These are phyloP conservation scores for Penicillium cosmopolitanum DNA, from an alignment of 495 filamentous ascomycete genomes.

Conservation along the genomic window DNA sequence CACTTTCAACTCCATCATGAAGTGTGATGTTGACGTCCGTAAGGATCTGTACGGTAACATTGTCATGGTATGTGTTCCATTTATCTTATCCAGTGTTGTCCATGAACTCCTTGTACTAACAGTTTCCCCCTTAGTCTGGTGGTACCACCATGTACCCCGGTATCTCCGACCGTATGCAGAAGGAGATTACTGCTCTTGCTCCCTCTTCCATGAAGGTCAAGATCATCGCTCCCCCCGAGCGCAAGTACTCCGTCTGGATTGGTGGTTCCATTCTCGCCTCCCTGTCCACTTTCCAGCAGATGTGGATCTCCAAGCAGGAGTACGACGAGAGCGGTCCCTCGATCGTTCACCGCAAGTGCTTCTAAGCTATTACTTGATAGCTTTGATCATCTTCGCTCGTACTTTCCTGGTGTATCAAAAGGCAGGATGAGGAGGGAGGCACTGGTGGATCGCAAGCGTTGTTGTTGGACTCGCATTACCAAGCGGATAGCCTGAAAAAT, in stretches of 20 bases:
- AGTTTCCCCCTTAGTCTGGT: constrained; percentile 69
- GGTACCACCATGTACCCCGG: constrained; percentile 99
- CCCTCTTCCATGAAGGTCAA: constrained; percentile 91
- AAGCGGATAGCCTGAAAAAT: constrained; percentile 52
- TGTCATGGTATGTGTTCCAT: constrained; percentile 80
- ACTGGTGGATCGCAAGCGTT: constrained; percentile 48
- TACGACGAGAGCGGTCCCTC: constrained; percentile 99
- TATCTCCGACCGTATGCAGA: constrained; percentile 99
- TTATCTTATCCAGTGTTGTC: not conserved
- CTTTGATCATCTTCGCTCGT: constrained; percentile 48
- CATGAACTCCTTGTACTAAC: constrained; percentile 13
- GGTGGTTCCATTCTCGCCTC: constrained; percentile 99
- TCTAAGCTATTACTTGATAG: constrained; percentile 67
- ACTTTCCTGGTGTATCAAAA: constrained; percentile 57
- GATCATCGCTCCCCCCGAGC: constrained; percentile 77
- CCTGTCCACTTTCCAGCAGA: constrained; percentile 99
- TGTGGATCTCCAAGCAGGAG: constrained; percentile 99
- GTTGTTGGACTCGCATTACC: constrained; percentile 53
- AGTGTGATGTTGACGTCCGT: constrained; percentile 99
- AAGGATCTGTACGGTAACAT: constrained; percentile 99
- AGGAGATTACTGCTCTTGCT: constrained; percentile 99
- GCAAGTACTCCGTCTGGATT: constrained; percentile 97
- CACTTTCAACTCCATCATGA: constrained; percentile 99
- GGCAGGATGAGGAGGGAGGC: constrained; percentile 47
- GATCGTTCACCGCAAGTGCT: constrained; percentile 99